Percentiles rank a stretch among this genome's conserved stretches.
phyloP scores from a whole-genome alignment of 805 yeast species.

The Lipomyces sp. region DNA sequence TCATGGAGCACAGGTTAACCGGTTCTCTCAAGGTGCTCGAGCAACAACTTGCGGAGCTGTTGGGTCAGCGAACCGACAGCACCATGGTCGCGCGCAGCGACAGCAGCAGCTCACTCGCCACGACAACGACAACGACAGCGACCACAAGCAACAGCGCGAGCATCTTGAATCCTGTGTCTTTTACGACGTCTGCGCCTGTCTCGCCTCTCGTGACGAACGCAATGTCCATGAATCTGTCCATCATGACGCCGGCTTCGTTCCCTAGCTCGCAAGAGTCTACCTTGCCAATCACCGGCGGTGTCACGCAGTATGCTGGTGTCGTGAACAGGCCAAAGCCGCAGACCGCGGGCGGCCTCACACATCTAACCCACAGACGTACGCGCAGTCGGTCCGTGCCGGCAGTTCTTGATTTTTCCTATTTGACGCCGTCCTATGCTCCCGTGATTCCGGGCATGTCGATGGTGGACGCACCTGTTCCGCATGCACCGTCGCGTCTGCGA shows the following conservation, averaged over 20 bases:
- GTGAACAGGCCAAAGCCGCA: neutral
- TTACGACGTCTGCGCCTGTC: conserved; percentile 20
- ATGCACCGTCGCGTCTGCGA: neutral
- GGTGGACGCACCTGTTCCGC: neutral
- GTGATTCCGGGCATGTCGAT: neutral
- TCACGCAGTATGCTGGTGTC: neutral
- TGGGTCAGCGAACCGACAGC: conserved; percentile 11
- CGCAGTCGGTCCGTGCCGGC: conserved; percentile 28
- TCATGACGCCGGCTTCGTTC: conserved; percentile 1
- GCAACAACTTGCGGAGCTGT: conserved; percentile 20
- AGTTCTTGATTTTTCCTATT: conserved; percentile 20
- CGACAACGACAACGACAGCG: conserved; percentile 7
- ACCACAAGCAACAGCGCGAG: conserved; percentile 5
- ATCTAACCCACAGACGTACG: conserved; percentile 20
- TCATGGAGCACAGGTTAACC: conserved; percentile 23
- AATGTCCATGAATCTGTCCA: neutral
- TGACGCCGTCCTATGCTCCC: conserved; percentile 2
- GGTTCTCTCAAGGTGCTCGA: conserved; percentile 21
- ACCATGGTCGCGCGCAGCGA: conserved; percentile 1
- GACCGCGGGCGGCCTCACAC: neutral
- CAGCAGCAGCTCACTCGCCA: conserved; percentile 15
- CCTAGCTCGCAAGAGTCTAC: too few species aligned
- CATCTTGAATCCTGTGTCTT: conserved; percentile 5
- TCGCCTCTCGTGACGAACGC: conserved; percentile 19
- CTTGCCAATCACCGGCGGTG: too few species aligned